These are phyloP conservation scores for Cordyceps farinosa DNA, from an alignment of 2,329 filamentous ascomycete genomes.

Conservation along the genomic window DNA sequence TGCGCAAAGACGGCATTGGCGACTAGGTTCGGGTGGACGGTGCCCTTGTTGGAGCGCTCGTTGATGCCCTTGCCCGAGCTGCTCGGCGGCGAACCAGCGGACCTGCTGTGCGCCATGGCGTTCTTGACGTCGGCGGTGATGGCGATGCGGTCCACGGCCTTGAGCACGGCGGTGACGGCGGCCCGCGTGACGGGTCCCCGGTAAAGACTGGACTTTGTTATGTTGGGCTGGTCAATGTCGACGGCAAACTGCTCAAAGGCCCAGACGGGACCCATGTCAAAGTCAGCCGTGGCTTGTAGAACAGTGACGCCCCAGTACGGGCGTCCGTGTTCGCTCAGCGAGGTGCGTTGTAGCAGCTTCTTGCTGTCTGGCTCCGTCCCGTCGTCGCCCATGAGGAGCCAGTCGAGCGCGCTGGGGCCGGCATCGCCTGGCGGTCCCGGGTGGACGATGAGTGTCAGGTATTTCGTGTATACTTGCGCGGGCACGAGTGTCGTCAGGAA, in stretches of 20 bases:
- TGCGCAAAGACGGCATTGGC: conserved; percentile 27
- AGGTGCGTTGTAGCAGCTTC: conserved; percentile 27
- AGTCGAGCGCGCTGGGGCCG: conserved; percentile 40
- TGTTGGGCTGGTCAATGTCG: conserved; percentile 36
- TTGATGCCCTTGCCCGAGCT: conserved; percentile 1
- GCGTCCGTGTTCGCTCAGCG: conserved; percentile 29
- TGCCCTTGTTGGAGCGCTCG: background rate
- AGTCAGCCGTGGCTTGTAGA: conserved; percentile 37
- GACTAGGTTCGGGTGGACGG: conserved; percentile 25
- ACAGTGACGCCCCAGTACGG: conserved; percentile 41
- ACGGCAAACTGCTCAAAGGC: conserved; percentile 41
- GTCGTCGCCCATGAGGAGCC: conserved; percentile 41
- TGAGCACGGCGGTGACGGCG: conserved; percentile 34
- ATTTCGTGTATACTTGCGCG: conserved; percentile 33
- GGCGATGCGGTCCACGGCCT: conserved; percentile 36
- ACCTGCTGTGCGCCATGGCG: background rate
- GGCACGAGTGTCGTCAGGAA: conserved; percentile 39
- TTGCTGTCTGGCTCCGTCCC: conserved; percentile 31
- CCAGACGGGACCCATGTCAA: conserved; percentile 43
- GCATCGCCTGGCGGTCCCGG: conserved; percentile 41
- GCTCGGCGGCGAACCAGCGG: conserved; percentile 13
- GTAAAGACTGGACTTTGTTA: conserved; percentile 41
- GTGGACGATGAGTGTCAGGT: conserved; percentile 39
- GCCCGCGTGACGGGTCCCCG: conserved; percentile 37
- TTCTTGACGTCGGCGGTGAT: conserved; percentile 22